Evolutionary conservation across 805 yeast genomes (phyloP), one percentile per base, ranked within the genome.

Genomic region (Wickerhamiella nectarea): DNA sequence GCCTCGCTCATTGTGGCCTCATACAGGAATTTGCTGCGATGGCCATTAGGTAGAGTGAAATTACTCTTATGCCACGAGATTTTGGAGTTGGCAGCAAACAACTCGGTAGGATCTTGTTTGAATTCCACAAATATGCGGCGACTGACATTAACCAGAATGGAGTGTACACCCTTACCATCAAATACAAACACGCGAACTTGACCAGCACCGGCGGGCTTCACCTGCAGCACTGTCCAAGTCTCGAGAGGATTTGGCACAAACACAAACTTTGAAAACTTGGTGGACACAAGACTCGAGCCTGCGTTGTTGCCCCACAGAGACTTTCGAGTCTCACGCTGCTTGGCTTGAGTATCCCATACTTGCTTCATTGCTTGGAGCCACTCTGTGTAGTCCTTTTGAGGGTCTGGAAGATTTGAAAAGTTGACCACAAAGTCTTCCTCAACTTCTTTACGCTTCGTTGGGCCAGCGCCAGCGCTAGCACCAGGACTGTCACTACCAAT

Each of bases 221-320:
- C 76, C 52, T 85, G 86, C 28, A 91, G 60, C 29, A 91, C 69
- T 49, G 86, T 85, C 99, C 99, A 91, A 25, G 77, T 72, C 29
- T 26, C 42, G n/a, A 33, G 24, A 3, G 43, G 43, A 21, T 40
- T 34, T 29, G 43, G 43, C n/a, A 34, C 19, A 19, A 40, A 40
- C 0, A 83, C 69, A 6, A 78, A 52, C 9, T 46, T 78, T 8
- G 84, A 80, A 53, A 80, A 76, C 34, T 69, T 72, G 10, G 48
- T 46, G 56, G 80, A 94, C 0, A 94, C 94, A 4, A 48, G 36
- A 2, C 77, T 64, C 2, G 75, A 57, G 21, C 66, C 72, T 1
- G 69, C 62, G 6, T 71, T 65, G 24, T 69, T 67, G 29, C 99
- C 99, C 66, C 91, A 89, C 20, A 93, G 61, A 50, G 76, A 78